Conservation (phyloP, 2,329 filamentous ascomycete genomes). For the Epichloe coenophiala region DNA sequence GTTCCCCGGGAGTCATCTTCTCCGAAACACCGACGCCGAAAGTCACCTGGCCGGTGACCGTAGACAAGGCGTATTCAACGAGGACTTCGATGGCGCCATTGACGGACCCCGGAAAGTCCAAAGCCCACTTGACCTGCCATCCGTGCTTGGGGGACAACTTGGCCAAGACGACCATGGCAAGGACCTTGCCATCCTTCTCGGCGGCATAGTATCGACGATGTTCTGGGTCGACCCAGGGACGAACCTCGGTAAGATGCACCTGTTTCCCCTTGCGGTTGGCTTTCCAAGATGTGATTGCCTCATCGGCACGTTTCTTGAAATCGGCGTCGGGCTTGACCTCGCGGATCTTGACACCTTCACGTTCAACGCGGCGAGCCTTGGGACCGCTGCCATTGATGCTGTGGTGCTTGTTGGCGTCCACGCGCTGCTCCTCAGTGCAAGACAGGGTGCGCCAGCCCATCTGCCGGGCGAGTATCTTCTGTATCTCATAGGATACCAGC, state of each 20-base stretch:
- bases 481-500: slow-evolving; percentile 64
- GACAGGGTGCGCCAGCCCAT: slow-evolving; percentile 82
- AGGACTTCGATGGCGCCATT: slow-evolving; percentile 77
- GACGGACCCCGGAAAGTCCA: slow-evolving; percentile 82
- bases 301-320: slow-evolving; percentile 55
- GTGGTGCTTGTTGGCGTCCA: slow-evolving; percentile 62
- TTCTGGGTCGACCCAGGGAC: slow-evolving; percentile 70
- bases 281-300: slow-evolving; percentile 68
- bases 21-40: slow-evolving; percentile 74
- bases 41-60: slow-evolving; percentile 49
- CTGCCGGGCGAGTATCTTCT: slow-evolving; percentile 66
- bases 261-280: slow-evolving; percentile 66
- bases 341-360: slow-evolving; percentile 69
- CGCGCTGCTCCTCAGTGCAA: slow-evolving; percentile 77
- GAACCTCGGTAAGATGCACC: slow-evolving; percentile 80
- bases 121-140: slow-evolving; percentile 92
- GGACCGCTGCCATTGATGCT: slow-evolving; percentile 43
- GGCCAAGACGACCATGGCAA: slow-evolving; percentile 68
- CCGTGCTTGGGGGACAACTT: slow-evolving; percentile 66
- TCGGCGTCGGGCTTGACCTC: slow-evolving; percentile 59
- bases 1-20: slow-evolving; percentile 68
- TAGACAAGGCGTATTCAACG: slow-evolving; percentile 53
- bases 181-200: slow-evolving; percentile 58
- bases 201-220: slow-evolving; percentile 82
- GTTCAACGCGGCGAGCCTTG: slow-evolving; percentile 70